phyloP scores from a whole-genome alignment of 2,329 filamentous ascomycete genomes.

The Fusarium algeriense region DNA sequence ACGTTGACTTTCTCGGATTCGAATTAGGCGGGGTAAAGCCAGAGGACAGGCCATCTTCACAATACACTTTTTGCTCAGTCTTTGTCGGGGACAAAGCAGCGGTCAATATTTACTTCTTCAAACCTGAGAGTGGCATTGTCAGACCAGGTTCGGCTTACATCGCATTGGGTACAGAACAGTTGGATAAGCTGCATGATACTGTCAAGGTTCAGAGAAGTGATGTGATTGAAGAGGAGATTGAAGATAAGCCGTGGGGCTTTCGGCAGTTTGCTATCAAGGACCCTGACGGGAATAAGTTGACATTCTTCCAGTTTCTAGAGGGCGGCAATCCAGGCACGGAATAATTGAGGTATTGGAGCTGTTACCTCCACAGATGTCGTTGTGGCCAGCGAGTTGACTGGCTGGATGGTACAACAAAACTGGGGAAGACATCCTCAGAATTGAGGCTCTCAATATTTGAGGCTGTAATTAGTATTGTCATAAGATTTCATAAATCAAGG shows the following conservation, averaged over 20 bases:
- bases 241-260: constrained; percentile 33
- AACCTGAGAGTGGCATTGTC: constrained; percentile 4
- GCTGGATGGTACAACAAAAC: not conserved
- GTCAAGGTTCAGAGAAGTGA: constrained; percentile 17
- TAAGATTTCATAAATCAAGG: not conserved
- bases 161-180: constrained; percentile 21
- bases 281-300: constrained; percentile 30
- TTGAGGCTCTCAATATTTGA: not conserved
- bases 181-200: constrained; percentile 21
- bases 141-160: constrained; percentile 30
- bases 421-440: not conserved
- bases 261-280: constrained; percentile 34
- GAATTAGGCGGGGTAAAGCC: constrained; percentile 19
- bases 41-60: constrained; percentile 11
- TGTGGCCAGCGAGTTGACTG: not conserved
- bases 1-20: constrained; percentile 27
- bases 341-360: not conserved
- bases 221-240: constrained; percentile 20
- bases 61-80: constrained; percentile 32
- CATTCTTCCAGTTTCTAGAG: constrained; percentile 35
- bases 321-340: constrained; percentile 28
- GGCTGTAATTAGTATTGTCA: not conserved
- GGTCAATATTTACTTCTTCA: constrained; percentile 38
- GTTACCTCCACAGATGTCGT: not conserved
- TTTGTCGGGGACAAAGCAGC: constrained; percentile 28